Evolutionary conservation across 306 rosid genomes (phyloP), one percentile per base, ranked within the genome.

Genomic region (Prunus padus): DNA sequence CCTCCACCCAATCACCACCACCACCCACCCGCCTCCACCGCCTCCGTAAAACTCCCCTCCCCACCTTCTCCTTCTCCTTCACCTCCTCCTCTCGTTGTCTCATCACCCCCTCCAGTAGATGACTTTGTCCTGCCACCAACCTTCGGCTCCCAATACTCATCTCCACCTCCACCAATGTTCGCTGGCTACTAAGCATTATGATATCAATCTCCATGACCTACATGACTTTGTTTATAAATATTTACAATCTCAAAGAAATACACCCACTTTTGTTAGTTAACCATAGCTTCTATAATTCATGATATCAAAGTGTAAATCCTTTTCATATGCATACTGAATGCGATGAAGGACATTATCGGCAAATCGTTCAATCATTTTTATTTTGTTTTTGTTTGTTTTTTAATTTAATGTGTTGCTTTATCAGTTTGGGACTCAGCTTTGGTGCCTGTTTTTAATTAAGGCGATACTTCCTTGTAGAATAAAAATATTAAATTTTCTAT

Each of bases 111-210:
- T 44, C 22, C 70, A 42, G 0, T 65, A 15, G 77, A 76, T 45
- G 73, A 76, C 64, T 28, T 80, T 8, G 62, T 75, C 30, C 67
- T 80, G 25, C 84, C 80, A 60, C 80, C 84, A 18, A 69, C 28
- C 73, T 56, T 80, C 40, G 84, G 84, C 26, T 80, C 55, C 76
- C 76, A 75, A 45, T 80, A 80, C 71, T 40, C 75, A 10, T 80
- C 83, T 23, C 83, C 83, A 19, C 83, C 84, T 42, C 85, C 85
- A 22, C 85, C 85, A 22, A 59, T 72, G 54, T 82, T 77, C 71
- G 82, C 74, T 7, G 85, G 85, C 68, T 73, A 82, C 76, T 82
- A 73, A 62, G 60, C 54, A 64, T 31, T 10, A 18, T 61, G 56
- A 31, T 46, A 72, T 71, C 45, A 71, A 49, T 33, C 51, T 67